Evolutionary conservation across 1,284 basidiomycete species (phyloP).

Genomic region (Ustilago hordei): DNA sequence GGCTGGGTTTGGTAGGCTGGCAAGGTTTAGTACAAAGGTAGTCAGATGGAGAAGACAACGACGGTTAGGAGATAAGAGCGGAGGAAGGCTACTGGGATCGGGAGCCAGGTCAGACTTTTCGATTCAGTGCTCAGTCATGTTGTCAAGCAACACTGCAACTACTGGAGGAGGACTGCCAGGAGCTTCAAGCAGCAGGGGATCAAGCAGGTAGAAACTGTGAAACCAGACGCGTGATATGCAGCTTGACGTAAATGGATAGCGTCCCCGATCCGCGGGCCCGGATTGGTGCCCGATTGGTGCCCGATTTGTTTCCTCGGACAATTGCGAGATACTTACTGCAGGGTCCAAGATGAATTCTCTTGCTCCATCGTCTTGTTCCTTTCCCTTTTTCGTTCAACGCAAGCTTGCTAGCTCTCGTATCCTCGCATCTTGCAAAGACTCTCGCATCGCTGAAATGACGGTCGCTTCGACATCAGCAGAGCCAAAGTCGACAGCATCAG

Average conservation of each 20-base stretch:
- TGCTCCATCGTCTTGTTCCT: neutral
- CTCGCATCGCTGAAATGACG: slow-evolving; percentile 8
- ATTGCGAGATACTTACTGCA: slow-evolving; percentile 10
- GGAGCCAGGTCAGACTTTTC: neutral
- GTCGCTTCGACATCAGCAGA: slow-evolving; percentile 70
- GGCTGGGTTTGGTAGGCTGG: too few relatives aligned
- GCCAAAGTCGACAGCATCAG: slow-evolving; percentile 78
- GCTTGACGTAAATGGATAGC: neutral
- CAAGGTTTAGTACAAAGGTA: neutral
- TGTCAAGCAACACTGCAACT: neutral
- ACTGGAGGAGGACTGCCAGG: neutral
- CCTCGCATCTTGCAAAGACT: neutral
- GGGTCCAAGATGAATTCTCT: slow-evolving; percentile 18
- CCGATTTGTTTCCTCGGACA: neutral
- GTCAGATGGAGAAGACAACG: neutral
- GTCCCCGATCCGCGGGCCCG: neutral
- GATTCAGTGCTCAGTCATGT: slow-evolving; percentile 13
- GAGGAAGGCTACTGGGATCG: neutral
- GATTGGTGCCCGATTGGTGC: neutral
- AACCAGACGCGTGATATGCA: neutral
- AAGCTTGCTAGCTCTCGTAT: neutral
- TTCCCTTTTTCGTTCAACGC: neutral
- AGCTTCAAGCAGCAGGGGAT: slow-evolving; percentile 12
- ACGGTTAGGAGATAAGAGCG: neutral
- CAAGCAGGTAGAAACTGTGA: neutral